Evolutionary conservation across 371 early-diverging fungal species (phyloP).

Genomic region (Rhizopus arrhizus): DNA sequence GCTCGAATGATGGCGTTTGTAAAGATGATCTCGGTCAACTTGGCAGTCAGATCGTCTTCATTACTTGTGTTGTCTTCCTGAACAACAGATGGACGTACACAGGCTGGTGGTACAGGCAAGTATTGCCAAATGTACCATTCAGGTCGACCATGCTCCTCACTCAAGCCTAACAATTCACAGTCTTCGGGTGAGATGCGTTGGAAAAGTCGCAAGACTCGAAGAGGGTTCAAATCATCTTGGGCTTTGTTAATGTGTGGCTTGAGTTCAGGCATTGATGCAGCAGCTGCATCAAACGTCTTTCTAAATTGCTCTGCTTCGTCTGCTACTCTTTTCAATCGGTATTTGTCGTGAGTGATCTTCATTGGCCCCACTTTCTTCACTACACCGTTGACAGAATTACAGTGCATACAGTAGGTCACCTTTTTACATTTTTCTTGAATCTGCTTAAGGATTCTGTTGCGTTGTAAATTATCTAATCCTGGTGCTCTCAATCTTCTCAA

Average conservation of each 20-base stretch:
- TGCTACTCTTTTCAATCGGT: slow-evolving; percentile 73
- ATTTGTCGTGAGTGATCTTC: slow-evolving; percentile 97
- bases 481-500: slow-evolving; percentile 76
- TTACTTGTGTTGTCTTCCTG: slow-evolving; percentile 92
- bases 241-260: slow-evolving; percentile 80
- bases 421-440: slow-evolving; percentile 92
- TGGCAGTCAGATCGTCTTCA: slow-evolving; percentile 99
- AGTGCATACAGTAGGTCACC: slow-evolving; percentile 84
- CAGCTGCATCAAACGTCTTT: slow-evolving; percentile 74
- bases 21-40: slow-evolving; percentile 96
- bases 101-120: slow-evolving; percentile 96
- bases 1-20: slow-evolving; percentile 89
- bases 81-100: slow-evolving; percentile 97
- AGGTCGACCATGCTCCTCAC: slow-evolving; percentile 85
- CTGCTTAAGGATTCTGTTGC: slow-evolving; percentile 79
- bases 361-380: slow-evolving; percentile 97
- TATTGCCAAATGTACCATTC: slow-evolving; percentile 93
- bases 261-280: slow-evolving; percentile 72
- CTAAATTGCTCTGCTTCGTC: slow-evolving; percentile 77
- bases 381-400: slow-evolving; percentile 83
- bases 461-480: slow-evolving; percentile 79
- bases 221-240: slow-evolving; percentile 95
- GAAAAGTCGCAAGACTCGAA: slow-evolving; percentile 86
- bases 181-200: slow-evolving; percentile 89
- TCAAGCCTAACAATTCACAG: slow-evolving; percentile 93